Conservation (phyloP, 805 yeast species). For the Saturnispora serradocipensis region DNA sequence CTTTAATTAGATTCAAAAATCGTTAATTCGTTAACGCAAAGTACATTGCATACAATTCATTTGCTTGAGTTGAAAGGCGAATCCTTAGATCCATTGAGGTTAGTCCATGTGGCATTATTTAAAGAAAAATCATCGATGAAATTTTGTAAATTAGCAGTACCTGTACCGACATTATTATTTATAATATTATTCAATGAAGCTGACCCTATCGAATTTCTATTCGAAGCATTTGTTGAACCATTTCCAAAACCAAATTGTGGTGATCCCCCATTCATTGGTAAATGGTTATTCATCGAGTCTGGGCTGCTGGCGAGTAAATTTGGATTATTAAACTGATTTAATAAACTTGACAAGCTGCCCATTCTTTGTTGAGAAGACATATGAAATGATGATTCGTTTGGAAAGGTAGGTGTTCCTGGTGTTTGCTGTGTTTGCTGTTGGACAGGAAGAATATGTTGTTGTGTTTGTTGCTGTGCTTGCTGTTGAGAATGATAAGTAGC, state of each 20-base stretch:
- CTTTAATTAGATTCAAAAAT: neutral
- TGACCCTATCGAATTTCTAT: conserved; percentile 8
- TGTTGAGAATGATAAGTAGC: conserved; percentile 7
- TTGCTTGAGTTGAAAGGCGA: neutral
- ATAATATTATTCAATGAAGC: conserved; percentile 1
- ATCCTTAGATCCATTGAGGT: conserved; percentile 1
- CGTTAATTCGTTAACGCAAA: neutral
- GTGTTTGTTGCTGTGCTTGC: neutral
- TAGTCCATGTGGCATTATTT: conserved; percentile 4
- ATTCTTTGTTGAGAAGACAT: conserved; percentile 3
- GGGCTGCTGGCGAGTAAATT: conserved; percentile 1
- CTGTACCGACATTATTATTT: neutral
- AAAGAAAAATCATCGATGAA: conserved; percentile 7
- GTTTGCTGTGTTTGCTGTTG: neutral
- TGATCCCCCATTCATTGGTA: neutral
- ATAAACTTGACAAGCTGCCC: conserved; percentile 4
- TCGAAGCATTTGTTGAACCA: neutral
- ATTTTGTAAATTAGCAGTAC: neutral
- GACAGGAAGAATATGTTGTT: neutral
- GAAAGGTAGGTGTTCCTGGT: conserved; percentile 2
- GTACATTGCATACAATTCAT: neutral
- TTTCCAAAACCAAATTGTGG: conserved; percentile 1
- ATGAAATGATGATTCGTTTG: conserved; percentile 4
- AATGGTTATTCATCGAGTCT: neutral
- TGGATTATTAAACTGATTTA: conserved; percentile 3